Evolutionary conservation across 2,329 filamentous ascomycete species (phyloP), one percentile per base, ranked within the genome.

Genomic region (Colletotrichum liriopes): DNA sequence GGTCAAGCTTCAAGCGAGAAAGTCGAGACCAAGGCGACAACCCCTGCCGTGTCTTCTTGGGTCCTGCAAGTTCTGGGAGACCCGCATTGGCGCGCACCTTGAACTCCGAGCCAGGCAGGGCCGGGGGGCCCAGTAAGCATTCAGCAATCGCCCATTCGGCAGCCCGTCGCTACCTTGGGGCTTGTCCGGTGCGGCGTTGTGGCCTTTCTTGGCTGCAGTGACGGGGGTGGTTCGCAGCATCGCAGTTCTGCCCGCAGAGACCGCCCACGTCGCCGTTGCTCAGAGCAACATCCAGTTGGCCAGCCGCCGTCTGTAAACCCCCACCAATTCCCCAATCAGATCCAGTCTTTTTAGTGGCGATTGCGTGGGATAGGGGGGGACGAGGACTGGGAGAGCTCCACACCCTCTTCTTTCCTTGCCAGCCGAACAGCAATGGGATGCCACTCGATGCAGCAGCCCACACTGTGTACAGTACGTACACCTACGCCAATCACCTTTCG

Each of bases 251-350:
- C 62, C 39, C 29, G 14, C 37, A 37, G 9, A 37, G 39, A 65
- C 62, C 51, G 51, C 52, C 51, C 39, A 35, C 29, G 23, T 43
- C 49, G 37, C 41, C 59, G 70, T 72, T 72, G 70, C 70, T 70
- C 59, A 65, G 70, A 72, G 70, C 65, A 72, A 72, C 70, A 70
- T 62, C 59, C 66, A 65, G 70, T 70, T 72, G 70, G 70, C 59
- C 66, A 69, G 70, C 45, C 55, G 60, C 69, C 54, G 65, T 67
- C 60, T 29, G 56, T 59, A 35, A 45, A 51, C 47, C 70, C 65
- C 70, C 59, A 69, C 60, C 70, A 43, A 70, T 65, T 65, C 47
- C 60, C 70, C 70, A 72, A 72, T 72, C 47, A 60, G 66, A 61
- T 65, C 70, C 70, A 72, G 14, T 72, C 35, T 55, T 72, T 56